Percentiles rank a stretch among this genome's conserved stretches.
Conservation (phyloP, 2,329 filamentous ascomycete species). For the Lojkania enalia region DNA sequence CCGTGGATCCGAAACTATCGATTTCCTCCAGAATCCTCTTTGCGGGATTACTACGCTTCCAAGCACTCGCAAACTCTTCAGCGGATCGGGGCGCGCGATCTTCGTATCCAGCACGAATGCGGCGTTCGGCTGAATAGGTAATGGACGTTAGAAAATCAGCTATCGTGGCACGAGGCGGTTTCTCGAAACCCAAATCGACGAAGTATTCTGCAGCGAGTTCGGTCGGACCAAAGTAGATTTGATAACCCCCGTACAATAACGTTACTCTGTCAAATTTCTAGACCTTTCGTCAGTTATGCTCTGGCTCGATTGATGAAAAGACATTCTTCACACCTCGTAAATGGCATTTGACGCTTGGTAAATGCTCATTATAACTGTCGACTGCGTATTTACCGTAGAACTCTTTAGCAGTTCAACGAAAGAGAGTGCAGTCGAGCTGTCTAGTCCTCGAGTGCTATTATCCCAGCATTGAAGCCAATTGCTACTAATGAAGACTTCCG, state of each 20-base stretch:
- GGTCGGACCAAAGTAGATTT: slow-evolving; percentile 69
- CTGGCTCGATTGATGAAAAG: not conserved
- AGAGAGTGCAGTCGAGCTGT: slow-evolving; percentile 6
- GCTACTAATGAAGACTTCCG: slow-evolving; percentile 63
- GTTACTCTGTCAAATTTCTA: slow-evolving; percentile 22
- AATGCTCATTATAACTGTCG: not conserved
- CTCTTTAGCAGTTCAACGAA: not conserved
- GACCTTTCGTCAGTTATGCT: not conserved
- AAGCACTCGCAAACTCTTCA: slow-evolving; percentile 49
- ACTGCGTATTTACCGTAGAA: not conserved
- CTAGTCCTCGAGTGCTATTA: slow-evolving; percentile 55
- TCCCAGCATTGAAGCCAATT: slow-evolving; percentile 60
- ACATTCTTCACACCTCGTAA: not conserved
- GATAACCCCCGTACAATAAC: slow-evolving; percentile 60
- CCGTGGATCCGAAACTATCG: no score
- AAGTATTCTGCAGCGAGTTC: slow-evolving; percentile 68
- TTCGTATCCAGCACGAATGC: slow-evolving; percentile 44
- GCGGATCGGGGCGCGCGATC: slow-evolving; percentile 46
- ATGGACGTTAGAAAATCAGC: slow-evolving; percentile 76
- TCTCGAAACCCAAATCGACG: slow-evolving; percentile 65
- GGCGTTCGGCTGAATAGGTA: slow-evolving; percentile 51
- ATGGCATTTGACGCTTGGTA: not conserved
- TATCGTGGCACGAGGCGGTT: slow-evolving; percentile 58
- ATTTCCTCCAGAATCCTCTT: not conserved
- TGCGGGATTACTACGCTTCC: slow-evolving; percentile 44